Base-by-base conservation (phyloP, 352 stramenopile genomes). In the Phytophthora litchii region DNA sequence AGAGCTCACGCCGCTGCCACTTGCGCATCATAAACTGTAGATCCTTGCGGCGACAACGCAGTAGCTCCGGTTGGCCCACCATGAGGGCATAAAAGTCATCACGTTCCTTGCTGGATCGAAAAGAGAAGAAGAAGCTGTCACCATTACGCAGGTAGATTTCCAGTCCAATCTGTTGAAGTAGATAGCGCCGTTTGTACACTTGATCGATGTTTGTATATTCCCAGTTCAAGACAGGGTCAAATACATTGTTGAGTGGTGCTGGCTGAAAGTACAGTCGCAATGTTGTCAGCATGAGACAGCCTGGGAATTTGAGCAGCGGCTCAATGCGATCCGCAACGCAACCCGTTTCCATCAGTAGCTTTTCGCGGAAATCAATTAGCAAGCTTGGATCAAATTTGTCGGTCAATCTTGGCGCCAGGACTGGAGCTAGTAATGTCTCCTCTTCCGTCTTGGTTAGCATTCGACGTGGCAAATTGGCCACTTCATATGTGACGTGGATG, bases 191-290 rank as follows among this genome's bases (percentile, higher is more conserved):
- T 45, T 95, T 96, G 71, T 96, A 96, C 1, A 97, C 60, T 20
- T 85, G 65, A 19, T 83, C 73, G 38, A 98, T 73, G 14, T 67
- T 70, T 2, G 66, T 72, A 50, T 97, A 92, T 17, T 85, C 72
- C 75, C 88, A 97, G 16, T 92, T 83, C 13, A 96, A 60, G 10
- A 96, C 86, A 2, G 89, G 73, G 46, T 97, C 89, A 3, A 86
- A 78, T 16, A 97, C 82, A 46, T 98, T 98, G 58, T 98, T 98
- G 8, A 98, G 60, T 44, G 90, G 68, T 12, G 90, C 86, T 6
- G 92, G 92, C 62, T 98, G 89, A 54, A 98, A 98, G 60, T 98
- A 98, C 10, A 98, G 51, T 14, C 75, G 67, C 44, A 77, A 44
- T 8, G 78, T 71, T 58, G 84, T 81, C 32, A 97, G 64, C 72